Conservation (phyloP, 2,329 filamentous ascomycete species). For the Metarhizium guizhouense region DNA sequence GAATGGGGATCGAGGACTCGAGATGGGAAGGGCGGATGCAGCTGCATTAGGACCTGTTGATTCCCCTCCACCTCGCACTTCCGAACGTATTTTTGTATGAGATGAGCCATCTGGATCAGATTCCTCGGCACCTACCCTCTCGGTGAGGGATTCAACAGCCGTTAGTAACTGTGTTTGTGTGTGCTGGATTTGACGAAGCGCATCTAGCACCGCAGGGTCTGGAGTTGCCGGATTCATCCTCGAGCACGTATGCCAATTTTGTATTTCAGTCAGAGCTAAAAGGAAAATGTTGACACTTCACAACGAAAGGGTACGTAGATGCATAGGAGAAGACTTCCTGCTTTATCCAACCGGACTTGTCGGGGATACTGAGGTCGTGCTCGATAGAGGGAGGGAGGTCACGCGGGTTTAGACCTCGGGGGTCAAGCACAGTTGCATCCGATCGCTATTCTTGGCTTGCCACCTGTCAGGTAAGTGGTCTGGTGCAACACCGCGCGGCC, state of each 20-base stretch:
- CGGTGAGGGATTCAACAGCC: conserved; percentile 30
- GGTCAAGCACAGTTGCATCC: neutral
- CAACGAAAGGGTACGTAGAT: neutral
- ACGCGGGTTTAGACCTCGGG: neutral
- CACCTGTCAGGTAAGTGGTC: neutral
- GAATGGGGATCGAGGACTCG: conserved; percentile 33
- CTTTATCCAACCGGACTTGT: no score
- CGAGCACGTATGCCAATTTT: neutral
- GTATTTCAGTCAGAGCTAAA: neutral
- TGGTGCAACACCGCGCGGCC: neutral
- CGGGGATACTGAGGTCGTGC: neutral
- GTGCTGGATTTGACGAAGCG: conserved; percentile 32
- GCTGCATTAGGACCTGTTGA: neutral
- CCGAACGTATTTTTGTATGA: conserved; percentile 2
- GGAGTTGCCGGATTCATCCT: neutral
- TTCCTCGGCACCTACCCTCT: conserved; percentile 15
- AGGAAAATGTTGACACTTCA: neutral
- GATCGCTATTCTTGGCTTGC: neutral
- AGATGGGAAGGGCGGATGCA: conserved; percentile 7
- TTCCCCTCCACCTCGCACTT: neutral
- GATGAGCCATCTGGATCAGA: conserved; percentile 3
- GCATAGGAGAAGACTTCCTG: no score
- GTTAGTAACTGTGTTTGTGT: conserved; percentile 31
- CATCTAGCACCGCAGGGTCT: conserved; percentile 16
- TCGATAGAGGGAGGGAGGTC: neutral